A percentile compares a stretch with the other conserved stretches of the same genome.
phyloP scores from a whole-genome alignment of 2,329 filamentous ascomycete species.

The Capronia epimyces region DNA sequence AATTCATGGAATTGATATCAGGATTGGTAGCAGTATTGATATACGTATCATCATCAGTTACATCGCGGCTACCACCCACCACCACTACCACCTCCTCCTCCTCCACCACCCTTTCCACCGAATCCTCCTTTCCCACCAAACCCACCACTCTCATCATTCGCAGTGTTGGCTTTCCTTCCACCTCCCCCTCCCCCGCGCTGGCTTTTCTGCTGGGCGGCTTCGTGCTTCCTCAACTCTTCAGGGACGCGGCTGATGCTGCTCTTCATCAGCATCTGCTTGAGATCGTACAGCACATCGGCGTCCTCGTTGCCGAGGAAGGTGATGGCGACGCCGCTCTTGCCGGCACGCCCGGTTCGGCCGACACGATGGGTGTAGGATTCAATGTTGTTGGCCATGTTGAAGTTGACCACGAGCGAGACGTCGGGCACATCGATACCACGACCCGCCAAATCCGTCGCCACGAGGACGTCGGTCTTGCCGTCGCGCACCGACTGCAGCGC shows the following conservation, averaged over 20 bases:
- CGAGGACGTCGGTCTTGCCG: slow-evolving; percentile 76
- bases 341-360: slow-evolving; percentile 92
- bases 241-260: slow-evolving; percentile 81
- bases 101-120: slow-evolving; percentile 14
- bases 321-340: slow-evolving; percentile 92
- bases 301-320: slow-evolving; percentile 94
- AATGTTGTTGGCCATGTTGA: slow-evolving; percentile 94
- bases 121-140: slow-evolving; percentile 23
- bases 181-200: slow-evolving; percentile 38
- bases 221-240: slow-evolving; percentile 83
- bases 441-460: slow-evolving; percentile 91
- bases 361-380: slow-evolving; percentile 96
- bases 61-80: neutral
- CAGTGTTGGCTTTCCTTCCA: slow-evolving; percentile 32
- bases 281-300: slow-evolving; percentile 77
- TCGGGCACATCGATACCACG: slow-evolving; percentile 97
- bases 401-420: slow-evolving; percentile 91
- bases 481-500: slow-evolving; percentile 79
- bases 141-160: slow-evolving; percentile 23
- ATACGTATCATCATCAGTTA: no score
- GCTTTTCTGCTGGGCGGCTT: slow-evolving; percentile 82
- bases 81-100: slow-evolving; percentile 4
- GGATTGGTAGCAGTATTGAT: no score
- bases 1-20: no score
- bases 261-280: slow-evolving; percentile 94